Evolutionary conservation across 2,329 filamentous ascomycete genomes (phyloP).

Genomic region (Hypoxylon sp.): DNA sequence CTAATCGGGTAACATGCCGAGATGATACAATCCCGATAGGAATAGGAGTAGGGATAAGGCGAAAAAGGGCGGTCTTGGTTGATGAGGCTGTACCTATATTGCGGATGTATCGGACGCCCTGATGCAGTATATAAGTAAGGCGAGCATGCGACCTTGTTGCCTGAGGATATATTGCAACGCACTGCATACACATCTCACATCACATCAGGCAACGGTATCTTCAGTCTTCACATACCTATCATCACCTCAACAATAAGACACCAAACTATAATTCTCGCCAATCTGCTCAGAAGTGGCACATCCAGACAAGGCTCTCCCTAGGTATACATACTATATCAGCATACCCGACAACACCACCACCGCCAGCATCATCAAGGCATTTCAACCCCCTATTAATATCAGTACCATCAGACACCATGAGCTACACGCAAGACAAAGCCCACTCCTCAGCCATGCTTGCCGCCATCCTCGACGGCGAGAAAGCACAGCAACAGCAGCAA

Average conservation of each 20-base stretch:
- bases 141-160: neutral
- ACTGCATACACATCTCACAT: neutral
- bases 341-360: no score
- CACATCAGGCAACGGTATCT: conserved; percentile 4
- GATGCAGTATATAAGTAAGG: conserved; percentile 9
- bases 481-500: conserved; percentile 20
- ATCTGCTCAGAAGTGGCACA: neutral
- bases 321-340: no score
- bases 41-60: neutral
- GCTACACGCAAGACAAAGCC: conserved; percentile 38
- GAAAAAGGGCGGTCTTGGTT: neutral
- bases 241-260: neutral
- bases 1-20: neutral
- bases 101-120: neutral
- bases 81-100: conserved; percentile 1
- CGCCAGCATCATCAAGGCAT: neutral
- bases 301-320: neutral
- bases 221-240: neutral
- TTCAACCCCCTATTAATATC: neutral
- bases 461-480: conserved; percentile 30
- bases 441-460: conserved; percentile 30
- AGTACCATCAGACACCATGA: conserved; percentile 22
- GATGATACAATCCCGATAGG: neutral
- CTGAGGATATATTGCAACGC: neutral
- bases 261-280: neutral